These are phyloP conservation scores for Eremothecium sinecaudum DNA, from an alignment of 1,139 yeast genomes.

Conservation along the genomic window DNA sequence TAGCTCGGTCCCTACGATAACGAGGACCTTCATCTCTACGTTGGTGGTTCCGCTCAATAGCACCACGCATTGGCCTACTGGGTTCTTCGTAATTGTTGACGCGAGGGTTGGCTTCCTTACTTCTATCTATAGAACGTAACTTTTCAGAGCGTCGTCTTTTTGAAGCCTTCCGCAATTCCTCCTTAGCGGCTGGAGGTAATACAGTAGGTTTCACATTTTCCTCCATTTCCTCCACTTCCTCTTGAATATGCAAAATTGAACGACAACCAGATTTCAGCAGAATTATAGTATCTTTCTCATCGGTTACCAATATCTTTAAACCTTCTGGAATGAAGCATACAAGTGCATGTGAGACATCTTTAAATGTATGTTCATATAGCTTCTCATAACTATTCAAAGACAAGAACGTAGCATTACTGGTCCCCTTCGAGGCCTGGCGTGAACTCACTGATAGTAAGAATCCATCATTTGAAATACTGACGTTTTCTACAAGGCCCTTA, in stretches of 20 bases:
- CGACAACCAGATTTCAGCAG: constrained; percentile 1
- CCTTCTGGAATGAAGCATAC: constrained; percentile 1
- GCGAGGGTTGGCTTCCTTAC: not conserved
- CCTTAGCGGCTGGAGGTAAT: constrained; percentile 1
- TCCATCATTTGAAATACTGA: constrained; percentile 3
- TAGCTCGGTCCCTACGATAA: not conserved
- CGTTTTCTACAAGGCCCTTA: constrained; percentile 3
- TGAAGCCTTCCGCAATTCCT: constrained; percentile 1
- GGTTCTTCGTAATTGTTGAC: not conserved
- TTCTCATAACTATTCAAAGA: not conserved
- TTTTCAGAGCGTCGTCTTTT: constrained; percentile 4
- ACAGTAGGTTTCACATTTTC: not conserved
- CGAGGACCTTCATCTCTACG: not conserved
- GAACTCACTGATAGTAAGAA: constrained; percentile 2
- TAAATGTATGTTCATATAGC: not conserved
- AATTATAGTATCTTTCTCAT: constrained; percentile 1
- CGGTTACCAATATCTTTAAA: constrained; percentile 1
- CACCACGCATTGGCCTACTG: not conserved
- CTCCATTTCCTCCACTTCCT: not conserved
- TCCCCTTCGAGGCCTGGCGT: not conserved
- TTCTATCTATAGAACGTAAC: not conserved
- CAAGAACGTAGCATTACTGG: not conserved
- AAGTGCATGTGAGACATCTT: not conserved
- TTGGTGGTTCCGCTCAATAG: not conserved
- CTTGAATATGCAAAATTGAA: not conserved